Percentiles rank a stretch among this genome's conserved stretches.
Conservation (phyloP, 352 stramenopile genomes). For the Elongisporangium prolatum region DNA sequence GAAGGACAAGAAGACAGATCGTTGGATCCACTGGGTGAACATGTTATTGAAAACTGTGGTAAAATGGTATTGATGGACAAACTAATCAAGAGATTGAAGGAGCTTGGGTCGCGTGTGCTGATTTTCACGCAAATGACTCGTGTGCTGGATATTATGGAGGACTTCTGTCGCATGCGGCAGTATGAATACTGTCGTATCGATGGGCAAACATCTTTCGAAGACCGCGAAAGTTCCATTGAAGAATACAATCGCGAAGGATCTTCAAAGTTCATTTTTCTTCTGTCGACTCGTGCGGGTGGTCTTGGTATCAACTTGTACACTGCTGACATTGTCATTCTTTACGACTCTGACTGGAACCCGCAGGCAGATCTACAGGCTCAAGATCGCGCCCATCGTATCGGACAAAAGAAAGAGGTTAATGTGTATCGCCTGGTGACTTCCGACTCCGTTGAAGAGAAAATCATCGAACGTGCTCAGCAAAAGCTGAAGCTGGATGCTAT, state of each 20-base stretch:
- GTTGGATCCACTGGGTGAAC: constrained; percentile 93
- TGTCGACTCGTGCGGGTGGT: constrained; percentile 96
- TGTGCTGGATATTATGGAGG: constrained; percentile 93
- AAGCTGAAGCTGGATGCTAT: constrained; percentile 93
- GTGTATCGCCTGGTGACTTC: constrained; percentile 95
- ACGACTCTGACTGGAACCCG: constrained; percentile 98
- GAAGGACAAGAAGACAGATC: constrained; percentile 94
- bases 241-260: constrained; percentile 96
- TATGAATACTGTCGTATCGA: constrained; percentile 88
- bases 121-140: constrained; percentile 94
- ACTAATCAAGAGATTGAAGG: constrained; percentile 84
- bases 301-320: constrained; percentile 99
- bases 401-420: constrained; percentile 98
- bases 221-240: constrained; percentile 81
- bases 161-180: constrained; percentile 95
- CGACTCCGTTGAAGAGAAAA: constrained; percentile 98
- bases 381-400: constrained; percentile 97
- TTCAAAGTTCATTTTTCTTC: constrained; percentile 96
- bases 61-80: constrained; percentile 98
- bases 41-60: constrained; percentile 96
- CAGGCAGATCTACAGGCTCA: constrained; percentile 95
- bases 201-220: constrained; percentile 84
- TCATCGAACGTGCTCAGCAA: constrained; percentile 96
- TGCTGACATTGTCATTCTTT: constrained; percentile 98
- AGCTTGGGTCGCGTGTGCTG: constrained; percentile 83